Evolutionary conservation across 2,329 filamentous ascomycete genomes (phyloP), one percentile per base, ranked within the genome.

Genomic region (Arthrobotrys sinensis): DNA sequence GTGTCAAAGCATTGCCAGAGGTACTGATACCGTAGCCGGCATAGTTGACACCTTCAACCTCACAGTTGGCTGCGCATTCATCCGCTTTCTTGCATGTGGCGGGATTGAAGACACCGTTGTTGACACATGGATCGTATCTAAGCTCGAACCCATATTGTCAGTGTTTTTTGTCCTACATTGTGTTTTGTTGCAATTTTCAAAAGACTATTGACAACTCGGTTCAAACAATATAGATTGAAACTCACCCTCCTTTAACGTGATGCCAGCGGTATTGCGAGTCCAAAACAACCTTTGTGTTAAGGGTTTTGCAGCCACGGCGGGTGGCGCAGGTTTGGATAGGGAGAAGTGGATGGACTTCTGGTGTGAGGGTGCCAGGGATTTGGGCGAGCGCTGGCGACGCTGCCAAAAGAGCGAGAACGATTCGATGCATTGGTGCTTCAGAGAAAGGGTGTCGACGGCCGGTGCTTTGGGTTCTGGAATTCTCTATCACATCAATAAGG

Each of bases 231-330:
- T 4, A 6, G n/a, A 14, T 65, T 5, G 5, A 3, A 3, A 69
- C 72, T 12, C 21, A 76, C 65, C 72, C 72, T 50, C 66, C 72
- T 57, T 83, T 82, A 63, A 84, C 82, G 82, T 89, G 87, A 62
- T 88, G 82, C 88, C 88, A 89, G 64, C 88, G 86, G 87, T 87
- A 89, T 83, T 89, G 89, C 80, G 87, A 81, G 81, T 89, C 88
- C 81, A 90, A 83, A 66, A 87, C 87, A 66, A 90, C 85, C 34
- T 85, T 86, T 45, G 86, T 88, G 46, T 82, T 81, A 80, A 88
- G 87, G 1, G 83, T 89, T 38, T 84, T 86, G 84, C 88, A 90
- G 34, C 84, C 84, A 55, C 88, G 87, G 69, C 84, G 84, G 21
- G 84, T 81, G 38, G 87, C 86, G 83, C 88, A 90, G 77, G 85